Conservation (phyloP, 768 basidiomycete species). For the Agaricus blazei region DNA sequence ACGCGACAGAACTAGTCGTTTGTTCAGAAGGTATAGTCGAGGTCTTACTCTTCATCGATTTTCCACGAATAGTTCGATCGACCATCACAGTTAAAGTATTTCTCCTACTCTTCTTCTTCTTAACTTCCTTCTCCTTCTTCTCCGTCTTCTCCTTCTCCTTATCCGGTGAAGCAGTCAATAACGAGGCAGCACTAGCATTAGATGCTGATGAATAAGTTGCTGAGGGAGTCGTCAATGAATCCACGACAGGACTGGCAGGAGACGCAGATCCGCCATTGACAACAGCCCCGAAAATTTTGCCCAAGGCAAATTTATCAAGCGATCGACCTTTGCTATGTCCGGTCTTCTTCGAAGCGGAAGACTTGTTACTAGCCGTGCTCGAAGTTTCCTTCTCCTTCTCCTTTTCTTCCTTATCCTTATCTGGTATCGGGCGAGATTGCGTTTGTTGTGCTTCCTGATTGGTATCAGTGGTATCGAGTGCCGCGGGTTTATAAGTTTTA, state of each 20-base stretch:
- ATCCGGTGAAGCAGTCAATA: slow-evolving; percentile 23
- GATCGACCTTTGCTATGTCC: slow-evolving; percentile 61
- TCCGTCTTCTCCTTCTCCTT: slow-evolving; percentile 27
- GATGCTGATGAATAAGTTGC: slow-evolving; percentile 16
- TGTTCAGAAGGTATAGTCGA: slow-evolving; percentile 20
- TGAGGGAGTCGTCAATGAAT: slow-evolving; percentile 12
- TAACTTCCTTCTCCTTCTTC: slow-evolving; percentile 15
- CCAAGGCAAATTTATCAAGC: slow-evolving; percentile 74
- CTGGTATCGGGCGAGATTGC: not conserved
- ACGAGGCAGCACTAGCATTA: slow-evolving; percentile 21
- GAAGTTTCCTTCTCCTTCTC: slow-evolving; percentile 23
- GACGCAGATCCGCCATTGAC: slow-evolving; percentile 22
- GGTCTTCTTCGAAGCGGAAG: slow-evolving; percentile 27
- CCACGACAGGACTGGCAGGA: slow-evolving; percentile 24
- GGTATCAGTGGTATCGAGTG: slow-evolving; percentile 18
- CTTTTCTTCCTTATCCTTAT: not conserved
- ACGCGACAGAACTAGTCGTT: not conserved
- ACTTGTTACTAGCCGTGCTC: slow-evolving; percentile 23
- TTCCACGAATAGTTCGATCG: slow-evolving; percentile 52
- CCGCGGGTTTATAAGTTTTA: slow-evolving; percentile 32
- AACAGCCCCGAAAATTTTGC: slow-evolving; percentile 63
- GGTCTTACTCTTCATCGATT: slow-evolving; percentile 28
- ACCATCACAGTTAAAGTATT: slow-evolving; percentile 89
- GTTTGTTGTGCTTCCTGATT: not conserved
- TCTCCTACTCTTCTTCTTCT: slow-evolving; percentile 56